Evolutionary conservation across 441 rosid genomes (phyloP).

Genomic region (Manihot esculenta): DNA sequence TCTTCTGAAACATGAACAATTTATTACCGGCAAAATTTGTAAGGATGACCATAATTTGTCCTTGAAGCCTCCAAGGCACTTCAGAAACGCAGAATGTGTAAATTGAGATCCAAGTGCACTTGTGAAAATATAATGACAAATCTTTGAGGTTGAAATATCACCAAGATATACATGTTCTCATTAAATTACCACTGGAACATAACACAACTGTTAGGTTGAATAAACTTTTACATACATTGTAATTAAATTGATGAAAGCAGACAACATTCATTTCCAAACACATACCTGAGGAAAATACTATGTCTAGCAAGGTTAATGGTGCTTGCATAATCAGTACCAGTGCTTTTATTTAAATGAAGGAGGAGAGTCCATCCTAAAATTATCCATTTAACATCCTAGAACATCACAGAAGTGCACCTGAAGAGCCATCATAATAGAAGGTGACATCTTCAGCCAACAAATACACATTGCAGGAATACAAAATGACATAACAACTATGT

Average conservation of each 20-base stretch:
- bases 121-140: not conserved
- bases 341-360: not conserved
- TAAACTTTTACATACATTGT: not conserved
- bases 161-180: not conserved
- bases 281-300: not conserved
- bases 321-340: not conserved
- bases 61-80: not conserved
- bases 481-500: not conserved
- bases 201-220: not conserved
- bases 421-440: constrained; percentile 4
- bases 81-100: not conserved
- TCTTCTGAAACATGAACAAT: not conserved
- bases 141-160: not conserved
- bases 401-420: constrained; percentile 3
- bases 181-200: not conserved
- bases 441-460: not conserved
- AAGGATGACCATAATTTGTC: not conserved
- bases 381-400: not conserved
- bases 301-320: not conserved
- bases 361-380: not conserved
- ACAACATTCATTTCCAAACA: not conserved
- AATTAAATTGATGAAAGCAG: constrained; percentile 1
- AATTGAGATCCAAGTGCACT: not conserved
- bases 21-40: not conserved
- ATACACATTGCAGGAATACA: not conserved